Base-by-base conservation (phyloP, 75 land plant genomes). In the Larix kaempferi region DNA sequence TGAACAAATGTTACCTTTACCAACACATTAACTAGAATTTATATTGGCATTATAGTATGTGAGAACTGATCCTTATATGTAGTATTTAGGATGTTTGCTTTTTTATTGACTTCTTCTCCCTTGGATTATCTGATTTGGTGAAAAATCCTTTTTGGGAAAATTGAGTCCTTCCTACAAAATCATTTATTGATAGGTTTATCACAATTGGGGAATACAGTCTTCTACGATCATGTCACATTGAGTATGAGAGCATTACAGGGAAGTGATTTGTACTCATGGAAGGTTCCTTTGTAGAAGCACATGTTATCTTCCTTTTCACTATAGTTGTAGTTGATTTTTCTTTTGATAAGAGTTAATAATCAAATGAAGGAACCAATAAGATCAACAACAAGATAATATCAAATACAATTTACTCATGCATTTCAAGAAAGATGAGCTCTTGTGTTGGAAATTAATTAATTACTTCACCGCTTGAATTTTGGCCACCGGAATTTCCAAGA, bases 211-310 rank as follows among this genome's bases (percentile, higher is more conserved):
- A 91, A 2, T 89, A 82, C 78, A 75, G 90, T 57, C 87, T 92
- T 12, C 75, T 97, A 67, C 60, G 99, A 61, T 97, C 99, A 11
- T 97, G 99, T 84, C 91, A 92, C n/a, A 87, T 94, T 56, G 99
- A 97, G 76, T 90, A 91, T 54, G 96, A 95, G 58, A n/a, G n/a
- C n/a, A n/a, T n/a, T n/a, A n/a, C n/a, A 85, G 99, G 99, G 75
- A 91, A 95, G 84, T 85, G 86, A 56, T 95, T 92, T n/a, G 92
- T 92, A 29, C 82, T 97, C 56, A 88, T 94, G 99, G 99, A 97
- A 79, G 98, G 99, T 57, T 92, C 98, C 13, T 67, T 97, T 37
- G 94, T 97, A 58, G 99, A 97, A 88, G 92, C 92, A 37, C 91
- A 97, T 73, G 86, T 92, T 5, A 92, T 97, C 59, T 89, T 97